These are phyloP conservation scores for Yamadazyma trypodendri DNA, from an alignment of 1,139 yeast genomes.

Conservation along the genomic window DNA sequence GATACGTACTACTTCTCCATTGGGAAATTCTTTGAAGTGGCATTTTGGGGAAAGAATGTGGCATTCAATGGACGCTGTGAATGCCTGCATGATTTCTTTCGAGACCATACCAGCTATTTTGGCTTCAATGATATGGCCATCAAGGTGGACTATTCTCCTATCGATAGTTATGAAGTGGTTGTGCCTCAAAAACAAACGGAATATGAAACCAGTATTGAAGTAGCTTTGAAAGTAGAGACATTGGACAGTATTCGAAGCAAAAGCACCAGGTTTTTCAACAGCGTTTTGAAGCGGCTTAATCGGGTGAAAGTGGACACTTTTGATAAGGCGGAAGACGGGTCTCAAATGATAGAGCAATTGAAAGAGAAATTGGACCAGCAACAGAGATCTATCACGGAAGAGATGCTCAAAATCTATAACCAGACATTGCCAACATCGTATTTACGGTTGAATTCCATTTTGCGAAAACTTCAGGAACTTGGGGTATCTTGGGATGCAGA, in stretches of 20 bases:
- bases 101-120: conserved; percentile 80
- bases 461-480: conserved; percentile 73
- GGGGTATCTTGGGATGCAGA: conserved; percentile 89
- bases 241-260: conserved; percentile 54
- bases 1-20: conserved; percentile 88
- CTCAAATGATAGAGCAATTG: conserved; percentile 55
- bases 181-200: conserved; percentile 72
- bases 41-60: conserved; percentile 70
- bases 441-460: conserved; percentile 64
- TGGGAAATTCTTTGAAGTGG: conserved; percentile 86
- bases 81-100: conserved; percentile 78
- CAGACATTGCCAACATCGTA: conserved; percentile 63
- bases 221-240: conserved; percentile 65
- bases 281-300: conserved; percentile 68
- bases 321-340: conserved; percentile 74
- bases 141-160: conserved; percentile 69
- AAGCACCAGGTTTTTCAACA: conserved; percentile 62
- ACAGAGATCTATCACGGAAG: conserved; percentile 38
- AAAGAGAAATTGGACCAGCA: conserved; percentile 56
- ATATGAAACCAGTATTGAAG: conserved; percentile 74
- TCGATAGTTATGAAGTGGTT: conserved; percentile 74
- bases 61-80: conserved; percentile 16
- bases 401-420: conserved; percentile 54
- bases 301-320: conserved; percentile 81
- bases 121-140: conserved; percentile 80